phyloP scores from a whole-genome alignment of 306 rosid genomes.

The Alnus rubra region DNA sequence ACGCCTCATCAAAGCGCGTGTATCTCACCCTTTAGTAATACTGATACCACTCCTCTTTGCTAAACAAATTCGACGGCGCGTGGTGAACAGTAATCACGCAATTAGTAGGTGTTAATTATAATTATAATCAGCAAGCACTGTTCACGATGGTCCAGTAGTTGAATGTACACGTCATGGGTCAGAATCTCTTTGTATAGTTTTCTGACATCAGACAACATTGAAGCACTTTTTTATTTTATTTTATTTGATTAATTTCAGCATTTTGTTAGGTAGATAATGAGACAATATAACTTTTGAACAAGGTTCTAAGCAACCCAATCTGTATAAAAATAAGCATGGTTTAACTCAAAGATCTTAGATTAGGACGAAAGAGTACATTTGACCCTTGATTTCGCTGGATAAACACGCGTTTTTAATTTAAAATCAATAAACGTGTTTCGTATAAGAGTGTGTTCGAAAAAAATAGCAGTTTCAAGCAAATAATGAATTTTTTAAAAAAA shows the following conservation, averaged over 20 bases:
- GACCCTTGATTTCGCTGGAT: too few species aligned
- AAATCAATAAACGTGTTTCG: too few species aligned
- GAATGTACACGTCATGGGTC: background rate
- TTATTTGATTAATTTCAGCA: too few species aligned
- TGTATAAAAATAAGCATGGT: background rate
- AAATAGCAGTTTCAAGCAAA: too few species aligned
- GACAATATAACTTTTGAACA: slow-evolving; percentile 33
- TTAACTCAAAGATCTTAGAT: background rate
- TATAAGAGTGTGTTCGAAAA: too few species aligned
- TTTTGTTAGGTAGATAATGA: background rate
- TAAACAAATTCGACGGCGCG: background rate
- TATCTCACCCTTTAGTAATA: background rate
- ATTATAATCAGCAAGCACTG: slow-evolving; percentile 6
- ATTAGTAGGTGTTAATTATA: background rate
- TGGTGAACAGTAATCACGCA: background rate
- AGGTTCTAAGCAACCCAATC: background rate
- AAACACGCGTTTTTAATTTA: too few species aligned
- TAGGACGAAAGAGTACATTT: background rate
- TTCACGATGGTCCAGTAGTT: too few species aligned
- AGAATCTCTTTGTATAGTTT: slow-evolving; percentile 2
- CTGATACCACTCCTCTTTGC: too few species aligned
- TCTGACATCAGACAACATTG: background rate
- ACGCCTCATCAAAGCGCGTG: background rate
- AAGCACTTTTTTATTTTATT: too few species aligned
- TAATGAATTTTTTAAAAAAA: too few species aligned